A percentile compares a stretch with the other conserved stretches of the same genome.
Evolutionary conservation across 257 asterid genomes (phyloP).

Genomic region (Verbascum thapsus): DNA sequence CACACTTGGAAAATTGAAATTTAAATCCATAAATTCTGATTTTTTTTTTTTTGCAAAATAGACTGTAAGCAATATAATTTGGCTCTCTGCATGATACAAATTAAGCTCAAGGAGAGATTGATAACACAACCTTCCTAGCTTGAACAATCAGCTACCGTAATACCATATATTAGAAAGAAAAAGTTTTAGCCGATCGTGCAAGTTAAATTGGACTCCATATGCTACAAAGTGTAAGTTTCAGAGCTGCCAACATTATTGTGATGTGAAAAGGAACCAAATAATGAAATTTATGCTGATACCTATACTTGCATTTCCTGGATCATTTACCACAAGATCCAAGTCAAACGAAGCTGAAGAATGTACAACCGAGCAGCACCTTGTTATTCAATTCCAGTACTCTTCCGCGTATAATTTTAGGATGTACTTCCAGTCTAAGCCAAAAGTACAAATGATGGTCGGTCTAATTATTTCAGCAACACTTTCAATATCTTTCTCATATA

Average conservation of each 20-base stretch:
- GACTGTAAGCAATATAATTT: neutral
- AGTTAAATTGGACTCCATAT: slow-evolving; percentile 9
- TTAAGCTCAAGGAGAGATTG: neutral
- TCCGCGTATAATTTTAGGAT: slow-evolving; percentile 21
- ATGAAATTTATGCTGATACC: slow-evolving; percentile 21
- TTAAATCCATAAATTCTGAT: too few relatives aligned
- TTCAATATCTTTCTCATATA: slow-evolving; percentile 82
- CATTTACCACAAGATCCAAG: slow-evolving; percentile 1
- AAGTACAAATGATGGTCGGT: slow-evolving; percentile 24
- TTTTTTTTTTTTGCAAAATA: too few relatives aligned
- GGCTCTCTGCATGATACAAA: neutral
- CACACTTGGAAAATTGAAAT: too few relatives aligned
- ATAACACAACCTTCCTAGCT: too few relatives aligned
- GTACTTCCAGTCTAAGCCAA: slow-evolving; percentile 23
- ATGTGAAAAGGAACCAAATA: slow-evolving; percentile 20
- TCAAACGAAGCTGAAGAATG: slow-evolving; percentile 28
- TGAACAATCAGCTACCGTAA: too few relatives aligned
- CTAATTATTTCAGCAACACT: slow-evolving; percentile 56
- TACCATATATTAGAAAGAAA: too few relatives aligned
- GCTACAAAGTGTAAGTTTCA: slow-evolving; percentile 22
- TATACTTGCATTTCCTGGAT: slow-evolving; percentile 15
- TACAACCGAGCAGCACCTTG: slow-evolving; percentile 18
- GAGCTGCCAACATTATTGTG: slow-evolving; percentile 14
- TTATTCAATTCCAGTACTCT: slow-evolving; percentile 29
- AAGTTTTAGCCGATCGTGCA: slow-evolving; percentile 23